Conservation (phyloP, 768 basidiomycete genomes). For the Calvatia gigantea region DNA sequence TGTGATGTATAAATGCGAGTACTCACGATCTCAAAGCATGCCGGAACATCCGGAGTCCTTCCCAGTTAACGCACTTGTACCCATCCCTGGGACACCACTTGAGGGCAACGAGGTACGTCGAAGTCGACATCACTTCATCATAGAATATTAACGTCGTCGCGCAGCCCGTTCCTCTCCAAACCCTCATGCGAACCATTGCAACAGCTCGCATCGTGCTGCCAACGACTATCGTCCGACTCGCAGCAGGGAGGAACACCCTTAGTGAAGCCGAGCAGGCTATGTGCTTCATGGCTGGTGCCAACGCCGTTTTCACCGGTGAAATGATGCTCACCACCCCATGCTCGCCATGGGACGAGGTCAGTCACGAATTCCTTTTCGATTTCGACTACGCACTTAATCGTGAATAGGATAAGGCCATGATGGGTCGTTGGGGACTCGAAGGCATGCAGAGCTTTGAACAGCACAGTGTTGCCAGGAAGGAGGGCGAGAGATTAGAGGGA, state of each 20-base stretch:
- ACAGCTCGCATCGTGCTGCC: slow-evolving; percentile 93
- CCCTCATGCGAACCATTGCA: slow-evolving; percentile 89
- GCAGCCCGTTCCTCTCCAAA: slow-evolving; percentile 78
- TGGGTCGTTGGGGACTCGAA: slow-evolving; percentile 86
- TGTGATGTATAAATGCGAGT: background rate
- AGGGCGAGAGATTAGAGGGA: slow-evolving; percentile 29
- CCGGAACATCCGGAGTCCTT: slow-evolving; percentile 98
- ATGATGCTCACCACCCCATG: slow-evolving; percentile 97
- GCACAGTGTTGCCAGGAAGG: slow-evolving; percentile 51
- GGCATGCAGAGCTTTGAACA: slow-evolving; percentile 93
- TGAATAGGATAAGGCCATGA: slow-evolving; percentile 85
- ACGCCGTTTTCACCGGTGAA: slow-evolving; percentile 98
- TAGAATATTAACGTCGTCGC: slow-evolving; percentile 13
- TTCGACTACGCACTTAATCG: slow-evolving; percentile 9
- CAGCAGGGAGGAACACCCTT: slow-evolving; percentile 88
- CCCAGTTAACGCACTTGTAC: slow-evolving; percentile 96
- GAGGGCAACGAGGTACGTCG: slow-evolving; percentile 76
- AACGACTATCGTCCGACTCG: slow-evolving; percentile 89
- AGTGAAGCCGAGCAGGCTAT: slow-evolving; percentile 92
- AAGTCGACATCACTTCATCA: slow-evolving; percentile 39
- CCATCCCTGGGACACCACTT: slow-evolving; percentile 91
- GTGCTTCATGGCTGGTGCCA: slow-evolving; percentile 98
- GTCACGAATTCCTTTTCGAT: slow-evolving; percentile 15
- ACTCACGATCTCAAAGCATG: slow-evolving; percentile 50
- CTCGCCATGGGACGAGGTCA: slow-evolving; percentile 93